phyloP scores from a whole-genome alignment of 73 alveolate genomes.

The Tetrahymena thermophila region DNA sequence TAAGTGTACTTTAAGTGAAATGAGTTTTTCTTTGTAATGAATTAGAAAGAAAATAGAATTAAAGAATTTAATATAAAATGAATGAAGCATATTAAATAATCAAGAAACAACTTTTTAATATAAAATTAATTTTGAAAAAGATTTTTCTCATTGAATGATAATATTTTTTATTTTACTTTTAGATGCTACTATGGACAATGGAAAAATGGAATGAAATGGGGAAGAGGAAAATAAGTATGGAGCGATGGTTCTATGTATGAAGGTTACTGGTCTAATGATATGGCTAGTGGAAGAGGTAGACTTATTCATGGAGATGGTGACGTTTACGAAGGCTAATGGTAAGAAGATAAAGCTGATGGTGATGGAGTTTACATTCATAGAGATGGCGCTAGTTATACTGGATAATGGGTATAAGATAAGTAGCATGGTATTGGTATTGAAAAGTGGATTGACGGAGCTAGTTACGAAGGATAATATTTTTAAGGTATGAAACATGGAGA shows the following conservation, averaged over 20 bases:
- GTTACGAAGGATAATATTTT: constrained; percentile 34
- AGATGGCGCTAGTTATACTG: constrained; percentile 40
- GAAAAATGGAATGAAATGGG: constrained; percentile 49
- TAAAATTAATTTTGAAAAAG: not conserved
- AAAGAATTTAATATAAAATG: too few relatives aligned
- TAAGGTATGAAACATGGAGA: constrained; percentile 44
- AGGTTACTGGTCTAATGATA: constrained; percentile 42
- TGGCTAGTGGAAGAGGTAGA: constrained; percentile 48
- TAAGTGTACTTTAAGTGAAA: not conserved
- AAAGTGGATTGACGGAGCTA: constrained; percentile 34
- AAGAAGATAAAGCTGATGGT: constrained; percentile 55
- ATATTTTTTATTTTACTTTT: too few relatives aligned
- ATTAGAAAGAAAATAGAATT: too few relatives aligned
- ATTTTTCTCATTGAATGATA: too few relatives aligned
- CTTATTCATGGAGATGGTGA: constrained; percentile 37
- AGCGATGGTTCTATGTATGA: constrained; percentile 48
- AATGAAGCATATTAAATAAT: not conserved
- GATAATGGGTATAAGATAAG: constrained; percentile 35
- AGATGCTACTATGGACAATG: constrained; percentile 31
- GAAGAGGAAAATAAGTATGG: constrained; percentile 67
- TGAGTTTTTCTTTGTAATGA: not conserved
- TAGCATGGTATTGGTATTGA: constrained; percentile 31
- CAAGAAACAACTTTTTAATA: not conserved
- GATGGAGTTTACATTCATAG: constrained; percentile 52
- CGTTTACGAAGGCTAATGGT: constrained; percentile 54